Evolutionary conservation across 768 basidiomycete genomes (phyloP).

Genomic region (Boletus barrowsii): DNA sequence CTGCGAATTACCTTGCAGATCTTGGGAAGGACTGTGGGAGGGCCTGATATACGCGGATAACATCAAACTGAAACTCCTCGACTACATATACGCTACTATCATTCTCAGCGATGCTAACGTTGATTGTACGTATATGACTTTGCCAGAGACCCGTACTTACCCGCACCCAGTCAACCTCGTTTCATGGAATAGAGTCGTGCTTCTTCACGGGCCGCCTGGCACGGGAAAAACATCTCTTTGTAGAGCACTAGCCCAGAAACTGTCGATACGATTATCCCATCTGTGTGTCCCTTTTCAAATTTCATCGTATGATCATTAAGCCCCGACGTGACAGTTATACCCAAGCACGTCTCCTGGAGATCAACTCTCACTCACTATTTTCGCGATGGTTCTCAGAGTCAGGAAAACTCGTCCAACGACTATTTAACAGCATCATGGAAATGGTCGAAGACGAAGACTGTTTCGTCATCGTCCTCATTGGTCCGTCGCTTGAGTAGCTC

Average conservation of each 20-base stretch:
- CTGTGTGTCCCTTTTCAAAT: conserved; percentile 44
- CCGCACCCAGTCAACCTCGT: conserved; percentile 73
- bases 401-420: conserved; percentile 92
- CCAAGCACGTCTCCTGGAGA: conserved; percentile 86
- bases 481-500: conserved; percentile 36
- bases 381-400: conserved; percentile 99
- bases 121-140: conserved; percentile 57
- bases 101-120: conserved; percentile 87
- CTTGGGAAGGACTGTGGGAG: conserved; percentile 92
- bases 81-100: conserved; percentile 93
- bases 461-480: conserved; percentile 94
- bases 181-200: conserved; percentile 92
- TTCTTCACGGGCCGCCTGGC: conserved; percentile 95
- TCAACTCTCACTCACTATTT: conserved; percentile 97
- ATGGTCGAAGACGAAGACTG: conserved; percentile 88
- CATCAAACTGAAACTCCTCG: conserved; percentile 84
- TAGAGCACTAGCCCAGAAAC: conserved; percentile 91
- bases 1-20: conserved; percentile 79
- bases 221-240: conserved; percentile 97
- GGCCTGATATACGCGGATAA: conserved; percentile 81
- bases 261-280: conserved; percentile 85
- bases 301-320: neutral
- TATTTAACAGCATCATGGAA: conserved; percentile 87
- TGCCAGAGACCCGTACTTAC: conserved; percentile 3
- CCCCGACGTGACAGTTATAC: conserved; percentile 57